Evolutionary conservation across 148 eudicot species (phyloP), one percentile per base, ranked within the genome.

Genomic region (Heliosperma pusillum): DNA sequence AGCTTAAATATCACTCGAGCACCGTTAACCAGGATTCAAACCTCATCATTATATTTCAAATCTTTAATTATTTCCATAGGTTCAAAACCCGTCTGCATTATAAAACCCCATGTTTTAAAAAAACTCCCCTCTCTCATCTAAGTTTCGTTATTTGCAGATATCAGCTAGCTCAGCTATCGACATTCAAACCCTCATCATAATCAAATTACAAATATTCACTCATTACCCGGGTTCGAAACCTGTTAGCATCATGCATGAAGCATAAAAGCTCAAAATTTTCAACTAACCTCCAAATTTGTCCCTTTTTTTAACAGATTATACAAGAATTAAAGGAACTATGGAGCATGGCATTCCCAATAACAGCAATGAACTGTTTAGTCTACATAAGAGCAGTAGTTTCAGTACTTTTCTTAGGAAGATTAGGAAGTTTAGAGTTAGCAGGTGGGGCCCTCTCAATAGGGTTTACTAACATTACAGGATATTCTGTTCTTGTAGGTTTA

Each of bases 371-470:
- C 87, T 81, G 76, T 33, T 65, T 92, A 40, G 97, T 92, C 0
- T 96, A 85, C 83, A 77, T 87, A 1, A 69, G 97, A 56, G 88
- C 90, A 1, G 91, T 89, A 1, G 97, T 92, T 0, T 90, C 97
- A 1, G 93, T 92, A 47, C 85, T 92, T 4, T 96, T 96, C 71
- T n/a, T 96, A 30, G 99, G 99, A 27, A 58, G 91, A 7, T 84
- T 96, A 36, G 99, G 99, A 0, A 86, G 93, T 67, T 77, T 92
- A 1, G 94, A 92, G 76, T 81, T 96, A 2, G 99, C 97, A 13
- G 99, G 99, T 19, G 99, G 99, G 7, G 90, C 97, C 21, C 97
- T 96, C 52, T 89, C 97, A 30, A 85, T 92, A 26, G 97, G 97
- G 5, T 92, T 96, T 83, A 90, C 99, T 0, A 96, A 96, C 87